Evolutionary conservation across 2,329 filamentous ascomycete genomes (phyloP).

Genomic region (Westerdykella aurantiaca): DNA sequence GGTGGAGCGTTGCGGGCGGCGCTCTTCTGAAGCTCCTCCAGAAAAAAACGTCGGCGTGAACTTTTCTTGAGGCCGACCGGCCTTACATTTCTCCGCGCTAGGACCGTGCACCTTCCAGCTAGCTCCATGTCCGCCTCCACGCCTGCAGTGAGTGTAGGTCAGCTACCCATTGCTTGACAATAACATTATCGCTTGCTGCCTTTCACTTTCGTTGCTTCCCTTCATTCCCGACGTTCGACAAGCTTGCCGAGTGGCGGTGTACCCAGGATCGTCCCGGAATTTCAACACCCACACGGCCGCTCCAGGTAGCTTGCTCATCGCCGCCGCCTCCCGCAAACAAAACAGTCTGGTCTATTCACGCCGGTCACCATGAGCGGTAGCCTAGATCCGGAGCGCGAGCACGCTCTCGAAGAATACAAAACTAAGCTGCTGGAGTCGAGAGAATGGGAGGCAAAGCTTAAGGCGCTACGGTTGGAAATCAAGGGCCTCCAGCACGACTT

Average conservation of each 20-base stretch:
- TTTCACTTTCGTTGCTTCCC: not conserved
- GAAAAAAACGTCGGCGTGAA: conserved; percentile 21
- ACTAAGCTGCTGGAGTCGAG: conserved; percentile 71
- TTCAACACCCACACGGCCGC: no score
- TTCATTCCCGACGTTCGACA: not conserved
- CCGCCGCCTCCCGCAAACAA: not conserved
- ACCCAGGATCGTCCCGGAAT: no score
- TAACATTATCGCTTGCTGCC: no score
- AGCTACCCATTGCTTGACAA: no score
- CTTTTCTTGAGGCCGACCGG: conserved; percentile 25
- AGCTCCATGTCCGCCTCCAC: not conserved
- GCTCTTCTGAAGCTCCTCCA: conserved; percentile 11
- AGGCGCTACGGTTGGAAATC: conserved; percentile 87
- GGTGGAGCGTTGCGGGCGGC: conserved; percentile 4
- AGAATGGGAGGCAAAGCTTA: conserved; percentile 98
- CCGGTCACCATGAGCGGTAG: conserved; percentile 32
- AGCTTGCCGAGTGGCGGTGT: no score
- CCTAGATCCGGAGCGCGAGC: conserved; percentile 46
- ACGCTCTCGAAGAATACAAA: conserved; percentile 50
- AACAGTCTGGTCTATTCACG: not conserved
- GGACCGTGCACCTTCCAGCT: not conserved
- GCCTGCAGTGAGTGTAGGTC: no score
- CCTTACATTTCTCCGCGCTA: conserved; percentile 3
- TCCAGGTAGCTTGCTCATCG: not conserved
- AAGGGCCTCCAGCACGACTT: conserved; percentile 93